A percentile compares a stretch with the other conserved stretches of the same genome.
Conservation (phyloP, 352 stramenopile species). For the Pythium rhizo-oryzae region DNA sequence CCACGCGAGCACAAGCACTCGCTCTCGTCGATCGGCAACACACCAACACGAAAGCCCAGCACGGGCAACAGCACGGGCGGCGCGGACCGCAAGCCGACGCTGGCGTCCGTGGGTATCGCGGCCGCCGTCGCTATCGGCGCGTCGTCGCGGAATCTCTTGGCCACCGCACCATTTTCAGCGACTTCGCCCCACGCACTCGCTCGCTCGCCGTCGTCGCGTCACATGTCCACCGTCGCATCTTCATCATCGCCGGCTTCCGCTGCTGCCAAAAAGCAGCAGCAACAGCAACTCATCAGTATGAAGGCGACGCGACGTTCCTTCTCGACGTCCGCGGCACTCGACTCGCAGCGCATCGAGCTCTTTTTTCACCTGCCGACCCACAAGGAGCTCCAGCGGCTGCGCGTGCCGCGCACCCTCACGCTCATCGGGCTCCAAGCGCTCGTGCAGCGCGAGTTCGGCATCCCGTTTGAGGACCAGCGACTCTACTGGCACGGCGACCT, state of each 20-base stretch:
- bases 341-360: slow-evolving; percentile 51
- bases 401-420: slow-evolving; percentile 48
- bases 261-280: slow-evolving; percentile 17
- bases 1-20: neutral
- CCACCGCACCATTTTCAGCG: neutral
- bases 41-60: neutral
- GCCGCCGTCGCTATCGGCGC: neutral
- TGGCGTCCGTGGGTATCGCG: slow-evolving; percentile 12
- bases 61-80: no score
- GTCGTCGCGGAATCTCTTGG: slow-evolving; percentile 6
- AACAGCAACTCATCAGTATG: slow-evolving; percentile 14
- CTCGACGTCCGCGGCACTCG: neutral
- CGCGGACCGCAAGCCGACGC: slow-evolving; percentile 9
- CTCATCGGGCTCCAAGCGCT: slow-evolving; percentile 56
- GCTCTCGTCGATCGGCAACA: neutral
- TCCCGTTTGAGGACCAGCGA: slow-evolving; percentile 66
- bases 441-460: slow-evolving; percentile 56
- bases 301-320: slow-evolving; percentile 23
- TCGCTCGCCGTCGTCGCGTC: slow-evolving; percentile 13
- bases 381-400: slow-evolving; percentile 39
- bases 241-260: neutral
- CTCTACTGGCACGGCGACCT: slow-evolving; percentile 58
- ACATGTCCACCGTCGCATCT: neutral
- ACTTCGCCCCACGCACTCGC: neutral
- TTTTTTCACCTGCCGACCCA: slow-evolving; percentile 48